Percentiles rank a stretch among this genome's conserved stretches.
Conservation (phyloP, 306 rosid genomes). For the Sophora flavescens region DNA sequence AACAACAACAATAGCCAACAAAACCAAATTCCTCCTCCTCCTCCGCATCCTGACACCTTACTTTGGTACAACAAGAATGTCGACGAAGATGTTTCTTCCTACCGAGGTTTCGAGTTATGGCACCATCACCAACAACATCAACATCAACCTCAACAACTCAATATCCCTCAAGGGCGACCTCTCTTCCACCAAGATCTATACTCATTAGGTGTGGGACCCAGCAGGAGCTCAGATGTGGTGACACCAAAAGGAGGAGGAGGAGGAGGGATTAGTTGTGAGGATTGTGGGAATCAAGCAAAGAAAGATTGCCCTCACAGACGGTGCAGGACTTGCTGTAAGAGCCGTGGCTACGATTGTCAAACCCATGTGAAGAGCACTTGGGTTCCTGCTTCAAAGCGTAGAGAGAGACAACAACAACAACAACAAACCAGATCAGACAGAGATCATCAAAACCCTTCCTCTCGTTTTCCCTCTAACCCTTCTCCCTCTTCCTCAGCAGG, state of each 20-base stretch:
- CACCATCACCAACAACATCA: slow-evolving; percentile 73
- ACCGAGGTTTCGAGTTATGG: slow-evolving; percentile 86
- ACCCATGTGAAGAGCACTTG: slow-evolving; percentile 95
- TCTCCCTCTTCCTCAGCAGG: slow-evolving; percentile 53
- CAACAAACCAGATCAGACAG: slow-evolving; percentile 44
- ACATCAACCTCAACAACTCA: slow-evolving; percentile 53
- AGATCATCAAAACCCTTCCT: slow-evolving; percentile 62
- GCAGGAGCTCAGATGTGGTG: slow-evolving; percentile 64
- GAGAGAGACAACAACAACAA: slow-evolving; percentile 74
- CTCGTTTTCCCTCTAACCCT: slow-evolving; percentile 66
- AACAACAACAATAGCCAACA: slow-evolving; percentile 25
- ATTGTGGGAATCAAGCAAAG: slow-evolving; percentile 97
- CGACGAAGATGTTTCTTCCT: slow-evolving; percentile 52
- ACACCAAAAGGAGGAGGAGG: slow-evolving; percentile 45
- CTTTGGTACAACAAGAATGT: slow-evolving; percentile 71
- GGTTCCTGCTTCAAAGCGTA: slow-evolving; percentile 88
- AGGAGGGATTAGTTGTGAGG: slow-evolving; percentile 83
- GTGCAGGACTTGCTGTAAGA: slow-evolving; percentile 94
- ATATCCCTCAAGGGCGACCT: slow-evolving; percentile 52
- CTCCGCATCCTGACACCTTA: slow-evolving; percentile 60
- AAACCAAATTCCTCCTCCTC: slow-evolving; percentile 28
- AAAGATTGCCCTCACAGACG: slow-evolving; percentile 87
- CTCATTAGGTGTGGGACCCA: slow-evolving; percentile 73
- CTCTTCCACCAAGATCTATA: slow-evolving; percentile 73
- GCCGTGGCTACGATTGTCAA: slow-evolving; percentile 85